A percentile compares a stretch with the other conserved stretches of the same genome.
Evolutionary conservation across 495 filamentous ascomycete genomes (phyloP).

Genomic region (Platismatia glauca): DNA sequence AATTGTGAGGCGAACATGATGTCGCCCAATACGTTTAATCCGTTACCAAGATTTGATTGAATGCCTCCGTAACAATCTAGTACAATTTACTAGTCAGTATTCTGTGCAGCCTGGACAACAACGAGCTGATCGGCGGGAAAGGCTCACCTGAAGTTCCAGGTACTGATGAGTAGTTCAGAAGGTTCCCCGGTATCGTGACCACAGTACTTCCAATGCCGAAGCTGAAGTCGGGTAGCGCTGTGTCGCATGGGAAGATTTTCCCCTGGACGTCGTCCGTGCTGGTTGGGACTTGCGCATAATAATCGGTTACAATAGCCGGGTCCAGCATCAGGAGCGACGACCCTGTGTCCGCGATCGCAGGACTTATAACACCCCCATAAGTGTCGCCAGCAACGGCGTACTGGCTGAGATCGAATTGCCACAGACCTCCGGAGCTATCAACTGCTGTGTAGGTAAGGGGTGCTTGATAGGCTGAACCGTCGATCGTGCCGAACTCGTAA

Average conservation of each 20-base stretch:
- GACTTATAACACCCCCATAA: slow-evolving; percentile 12
- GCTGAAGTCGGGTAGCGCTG: slow-evolving; percentile 54
- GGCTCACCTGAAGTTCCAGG: slow-evolving; percentile 15
- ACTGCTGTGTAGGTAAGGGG: slow-evolving; percentile 54
- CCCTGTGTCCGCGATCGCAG: slow-evolving; percentile 59
- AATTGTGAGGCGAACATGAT: slow-evolving; percentile 73
- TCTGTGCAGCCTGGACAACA: not conserved
- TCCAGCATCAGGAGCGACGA: slow-evolving; percentile 65
- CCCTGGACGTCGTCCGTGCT: slow-evolving; percentile 44
- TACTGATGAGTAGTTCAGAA: slow-evolving; percentile 57
- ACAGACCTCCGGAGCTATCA: slow-evolving; percentile 59
- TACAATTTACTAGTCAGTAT: slow-evolving; percentile 6
- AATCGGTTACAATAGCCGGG: slow-evolving; percentile 47
- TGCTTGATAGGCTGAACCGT: slow-evolving; percentile 55
- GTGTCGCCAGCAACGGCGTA: slow-evolving; percentile 26
- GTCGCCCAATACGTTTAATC: slow-evolving; percentile 67
- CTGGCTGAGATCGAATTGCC: slow-evolving; percentile 59
- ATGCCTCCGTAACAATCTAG: slow-evolving; percentile 64
- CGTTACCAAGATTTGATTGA: slow-evolving; percentile 49
- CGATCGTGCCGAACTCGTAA: slow-evolving; percentile 72
- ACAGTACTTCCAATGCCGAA: slow-evolving; percentile 55
- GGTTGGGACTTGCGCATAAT: slow-evolving; percentile 54
- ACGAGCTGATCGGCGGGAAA: not conserved
- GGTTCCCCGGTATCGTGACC: slow-evolving; percentile 55
- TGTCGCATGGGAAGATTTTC: slow-evolving; percentile 56